Base-by-base conservation (phyloP, 208 protist genomes). In the Leishmania tropica region DNA sequence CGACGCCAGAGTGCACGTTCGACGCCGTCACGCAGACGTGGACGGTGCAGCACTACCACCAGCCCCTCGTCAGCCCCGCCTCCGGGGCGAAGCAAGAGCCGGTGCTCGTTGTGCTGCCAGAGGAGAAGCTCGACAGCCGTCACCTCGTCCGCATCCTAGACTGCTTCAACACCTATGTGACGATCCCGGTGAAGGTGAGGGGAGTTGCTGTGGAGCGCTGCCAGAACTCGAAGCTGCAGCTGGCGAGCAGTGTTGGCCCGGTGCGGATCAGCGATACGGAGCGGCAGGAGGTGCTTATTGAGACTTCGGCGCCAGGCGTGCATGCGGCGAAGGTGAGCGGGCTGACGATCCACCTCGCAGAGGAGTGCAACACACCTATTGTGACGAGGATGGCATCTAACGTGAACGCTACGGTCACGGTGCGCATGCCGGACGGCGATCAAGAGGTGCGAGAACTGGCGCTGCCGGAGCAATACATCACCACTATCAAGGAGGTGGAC, bases 381-480 rank as follows among this genome's bases (percentile, higher is more conserved):
- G 67, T 88, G 17, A 88, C 87, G 71, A 78, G 60, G 62, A 70
- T 79, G 74, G 73, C 72, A 21, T 85, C 84, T 8, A 83, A 84
- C 67, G 71, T 88, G 37, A 90, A 88, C 53, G 79, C 85, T 35
- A 84, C 85, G 28, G 58, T 83, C 24, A 76, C 78, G 54, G 74
- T 84, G 58, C 35, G 79, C 53, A 78, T 83, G 75, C 54, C 78
- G 48, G 76, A 86, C 19, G 87, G 84, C 28, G 87, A 88, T 5
- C 68, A 70, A 48, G 83, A 84, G 71, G 51, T 75, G 70, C 74
- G 76, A 7, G 87, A 84, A 76, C 47, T 90, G 48, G 74, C 87
- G 5, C 73, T 90, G 70, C 84, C 87, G 21, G 80, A 81, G 75
- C 87, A 90, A 81, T 86, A 73, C 76, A 80, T 80, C 21, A 79